Evolutionary conservation across 2,329 filamentous ascomycete genomes (phyloP), one percentile per base, ranked within the genome.

Genomic region (Penicillium sp.): DNA sequence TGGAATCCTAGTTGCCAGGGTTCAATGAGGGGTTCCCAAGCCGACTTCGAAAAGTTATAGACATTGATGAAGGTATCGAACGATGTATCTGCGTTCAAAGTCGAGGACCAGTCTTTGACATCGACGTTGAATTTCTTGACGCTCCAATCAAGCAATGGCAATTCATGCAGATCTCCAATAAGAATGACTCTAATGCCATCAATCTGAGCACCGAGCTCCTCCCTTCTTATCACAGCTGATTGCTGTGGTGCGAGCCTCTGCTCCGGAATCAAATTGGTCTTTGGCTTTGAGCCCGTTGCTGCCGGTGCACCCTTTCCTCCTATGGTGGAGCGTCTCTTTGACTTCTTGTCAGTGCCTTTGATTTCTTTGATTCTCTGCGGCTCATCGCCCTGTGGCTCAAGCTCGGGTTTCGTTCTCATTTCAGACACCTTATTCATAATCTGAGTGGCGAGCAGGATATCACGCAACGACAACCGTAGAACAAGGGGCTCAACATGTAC

Each of bases 21-120:
- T 70, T 99, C 94, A 24, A 99, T 85, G 33, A 99, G 76, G 3
- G 94, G 94, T 71, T 99, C 94, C 94, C 94, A 99, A 3, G 91
- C 91, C 0, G 94, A 99, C 71, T 99, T 99, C 14, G 94, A 94
- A 74, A 99, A 99, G 73, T 99, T 99, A 79, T 96, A 99, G 24
- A 99, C 88, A 66, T 97, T 99, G 65, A 95, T 84, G 72, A 96
- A 96, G 62, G 93, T 91, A 61, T 97, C 91, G 48, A 99, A 86
- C n/a, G 85, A 88, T 0, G 91, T 89, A 68, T 97, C 91, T 0
- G 90, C 93, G 66, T 87, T 91, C 71, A 99, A 81, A 21, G 87
- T 88, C 5, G 86, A 87, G 1, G 93, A 93, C 94, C 94, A 99
- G 68, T 99, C 91, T 62, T 88, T 85, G 3, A 95, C 90, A 47